A percentile compares a stretch with the other conserved stretches of the same genome.
These are phyloP conservation scores for Pyracantha coccinea DNA, from an alignment of 331 rosid species.

Conservation along the genomic window DNA sequence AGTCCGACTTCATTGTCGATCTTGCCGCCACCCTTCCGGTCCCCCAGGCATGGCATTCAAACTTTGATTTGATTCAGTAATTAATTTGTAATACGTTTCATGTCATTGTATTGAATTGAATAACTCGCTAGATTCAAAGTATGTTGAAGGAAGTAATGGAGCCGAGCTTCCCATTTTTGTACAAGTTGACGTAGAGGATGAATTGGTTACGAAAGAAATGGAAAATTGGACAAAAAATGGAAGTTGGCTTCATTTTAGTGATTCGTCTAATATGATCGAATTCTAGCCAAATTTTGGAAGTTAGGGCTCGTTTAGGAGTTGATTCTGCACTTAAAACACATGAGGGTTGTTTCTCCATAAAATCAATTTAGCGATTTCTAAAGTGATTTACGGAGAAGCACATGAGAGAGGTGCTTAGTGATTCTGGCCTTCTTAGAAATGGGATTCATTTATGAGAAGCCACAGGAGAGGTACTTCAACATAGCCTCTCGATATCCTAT, in stretches of 20 bases:
- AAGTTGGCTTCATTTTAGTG: background rate
- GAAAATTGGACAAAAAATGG: background rate
- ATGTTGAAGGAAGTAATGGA: background rate
- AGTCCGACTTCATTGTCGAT: slow-evolving; percentile 67
- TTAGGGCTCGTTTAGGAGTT: background rate
- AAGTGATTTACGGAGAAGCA: background rate
- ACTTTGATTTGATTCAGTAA: background rate
- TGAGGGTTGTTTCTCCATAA: background rate
- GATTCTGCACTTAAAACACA: background rate
- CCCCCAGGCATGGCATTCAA: slow-evolving; percentile 49
- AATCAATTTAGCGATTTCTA: background rate
- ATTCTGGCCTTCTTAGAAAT: background rate
- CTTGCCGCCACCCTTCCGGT: slow-evolving; percentile 81
- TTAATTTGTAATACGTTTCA: background rate
- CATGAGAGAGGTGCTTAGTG: background rate
- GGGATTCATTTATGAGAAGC: background rate
- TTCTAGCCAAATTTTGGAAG: background rate
- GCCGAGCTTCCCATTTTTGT: background rate
- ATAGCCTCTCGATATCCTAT: background rate
- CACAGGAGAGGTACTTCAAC: background rate
- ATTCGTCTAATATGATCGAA: background rate
- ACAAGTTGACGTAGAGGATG: background rate
- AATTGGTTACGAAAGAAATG: background rate
- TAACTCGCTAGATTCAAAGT: background rate
- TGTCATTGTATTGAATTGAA: background rate